These are phyloP conservation scores for Tuber umbilicatum DNA, from an alignment of 495 filamentous ascomycete genomes.

Conservation along the genomic window DNA sequence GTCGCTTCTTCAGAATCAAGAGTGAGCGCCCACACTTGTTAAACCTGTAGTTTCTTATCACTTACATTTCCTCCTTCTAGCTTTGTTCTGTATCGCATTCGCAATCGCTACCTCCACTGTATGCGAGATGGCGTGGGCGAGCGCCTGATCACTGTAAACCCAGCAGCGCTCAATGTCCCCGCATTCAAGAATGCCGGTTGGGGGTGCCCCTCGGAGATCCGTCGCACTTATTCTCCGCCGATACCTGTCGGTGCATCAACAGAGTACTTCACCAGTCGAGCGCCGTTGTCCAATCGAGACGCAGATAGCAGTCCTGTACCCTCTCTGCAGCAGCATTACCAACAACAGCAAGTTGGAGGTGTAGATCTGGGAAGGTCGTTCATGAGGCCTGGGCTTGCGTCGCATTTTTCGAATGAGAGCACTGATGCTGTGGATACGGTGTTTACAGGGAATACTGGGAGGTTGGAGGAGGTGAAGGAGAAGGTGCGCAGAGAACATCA, in stretches of 20 bases:
- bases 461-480: constrained; percentile 49
- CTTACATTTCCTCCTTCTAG: constrained; percentile 44
- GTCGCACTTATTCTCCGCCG: constrained; percentile 89
- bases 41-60: constrained; percentile 5
- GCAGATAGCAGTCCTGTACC: constrained; percentile 40
- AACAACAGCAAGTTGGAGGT: constrained; percentile 46
- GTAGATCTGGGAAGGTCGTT: constrained; percentile 42
- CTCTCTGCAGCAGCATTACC: not conserved
- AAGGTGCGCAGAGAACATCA: constrained; percentile 62
- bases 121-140: constrained; percentile 93
- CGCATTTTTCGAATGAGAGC: constrained; percentile 48
- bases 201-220: constrained; percentile 68
- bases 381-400: constrained; percentile 54
- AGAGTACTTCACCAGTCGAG: constrained; percentile 72
- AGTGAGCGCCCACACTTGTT: constrained; percentile 55
- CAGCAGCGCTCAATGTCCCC: constrained; percentile 79
- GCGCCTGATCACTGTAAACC: constrained; percentile 83
- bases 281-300: constrained; percentile 40
- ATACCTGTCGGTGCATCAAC: constrained; percentile 82
- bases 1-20: constrained; percentile 92
- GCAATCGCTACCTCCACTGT: constrained; percentile 76
- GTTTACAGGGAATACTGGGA: constrained; percentile 6
- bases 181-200: constrained; percentile 91
- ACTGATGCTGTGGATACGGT: constrained; percentile 44
- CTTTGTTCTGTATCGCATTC: constrained; percentile 84